phyloP scores from a whole-genome alignment of 2,329 filamentous ascomycete species.

The Pyrenophora teres region DNA sequence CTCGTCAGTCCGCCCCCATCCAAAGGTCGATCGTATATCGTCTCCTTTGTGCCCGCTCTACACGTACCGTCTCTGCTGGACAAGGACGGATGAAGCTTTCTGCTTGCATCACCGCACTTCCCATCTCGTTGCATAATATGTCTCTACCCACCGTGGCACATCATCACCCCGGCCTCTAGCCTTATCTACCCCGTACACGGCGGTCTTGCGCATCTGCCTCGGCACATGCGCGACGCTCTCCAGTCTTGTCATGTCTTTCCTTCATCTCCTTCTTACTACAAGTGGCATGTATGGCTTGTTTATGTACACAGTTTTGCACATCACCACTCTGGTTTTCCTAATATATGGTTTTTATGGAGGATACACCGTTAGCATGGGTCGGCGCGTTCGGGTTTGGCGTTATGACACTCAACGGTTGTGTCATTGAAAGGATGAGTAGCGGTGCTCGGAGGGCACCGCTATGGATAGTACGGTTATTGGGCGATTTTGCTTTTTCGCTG shows the following conservation, averaged over 20 bases:
- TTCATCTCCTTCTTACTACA: conserved; percentile 5
- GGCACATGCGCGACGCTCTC: background rate
- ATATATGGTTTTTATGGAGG: conserved; percentile 7
- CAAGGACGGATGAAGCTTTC: conserved; percentile 33
- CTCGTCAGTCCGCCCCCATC: conserved; percentile 4
- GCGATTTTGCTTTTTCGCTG: conserved; percentile 3
- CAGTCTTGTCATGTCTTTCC: background rate
- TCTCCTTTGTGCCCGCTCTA: conserved; percentile 5
- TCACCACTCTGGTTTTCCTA: conserved; percentile 17
- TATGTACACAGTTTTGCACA: conserved; percentile 13
- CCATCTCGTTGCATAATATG: conserved; percentile 42
- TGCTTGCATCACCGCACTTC: conserved; percentile 30
- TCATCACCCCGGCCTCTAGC: conserved; percentile 23
- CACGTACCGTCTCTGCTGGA: conserved; percentile 41
- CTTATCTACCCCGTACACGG: background rate
- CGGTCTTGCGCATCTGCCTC: background rate
- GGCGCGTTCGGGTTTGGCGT: conserved; percentile 17
- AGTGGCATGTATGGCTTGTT: conserved; percentile 10
- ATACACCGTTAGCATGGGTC: conserved; percentile 10
- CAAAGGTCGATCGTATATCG: background rate
- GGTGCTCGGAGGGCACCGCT: conserved; percentile 3
- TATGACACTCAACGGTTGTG: conserved; percentile 4
- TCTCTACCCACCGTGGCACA: conserved; percentile 18
- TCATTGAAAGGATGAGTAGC: conserved; percentile 4
- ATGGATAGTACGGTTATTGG: background rate